phyloP scores from a whole-genome alignment of 2,329 filamentous ascomycete genomes.

The Claviceps sp. region DNA sequence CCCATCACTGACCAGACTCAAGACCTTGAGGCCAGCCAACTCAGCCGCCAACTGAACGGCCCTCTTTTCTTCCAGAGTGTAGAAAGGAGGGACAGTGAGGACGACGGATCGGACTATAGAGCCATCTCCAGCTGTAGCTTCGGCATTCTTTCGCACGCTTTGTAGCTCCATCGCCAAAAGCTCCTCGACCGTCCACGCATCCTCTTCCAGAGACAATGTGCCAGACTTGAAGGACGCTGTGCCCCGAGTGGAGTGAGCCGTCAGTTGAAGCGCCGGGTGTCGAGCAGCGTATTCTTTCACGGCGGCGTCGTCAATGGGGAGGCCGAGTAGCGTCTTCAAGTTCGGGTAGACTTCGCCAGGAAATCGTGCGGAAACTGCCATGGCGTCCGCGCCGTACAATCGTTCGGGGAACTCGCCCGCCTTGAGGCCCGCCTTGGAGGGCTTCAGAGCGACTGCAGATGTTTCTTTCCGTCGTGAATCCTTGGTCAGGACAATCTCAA shows the following conservation, averaged over 20 bases:
- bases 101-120: conserved; percentile 67
- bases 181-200: conserved; percentile 74
- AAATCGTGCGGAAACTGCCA: conserved; percentile 75
- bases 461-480: conserved; percentile 94
- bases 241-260: conserved; percentile 42
- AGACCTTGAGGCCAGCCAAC: conserved; percentile 74
- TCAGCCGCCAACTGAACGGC: conserved; percentile 75
- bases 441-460: conserved; percentile 88
- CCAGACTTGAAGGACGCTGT: conserved; percentile 76
- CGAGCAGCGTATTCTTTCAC: conserved; percentile 59
- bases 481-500: conserved; percentile 95
- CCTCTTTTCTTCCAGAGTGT: conserved; percentile 78
- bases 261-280: conserved; percentile 66
- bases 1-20: conserved; percentile 78
- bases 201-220: conserved; percentile 46
- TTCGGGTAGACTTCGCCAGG: conserved; percentile 92
- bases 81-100: conserved; percentile 82
- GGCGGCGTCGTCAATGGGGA: conserved; percentile 45
- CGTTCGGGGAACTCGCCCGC: conserved; percentile 69
- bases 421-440: conserved; percentile 50
- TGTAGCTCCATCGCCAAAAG: conserved; percentile 92
- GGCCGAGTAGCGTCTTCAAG: conserved; percentile 78
- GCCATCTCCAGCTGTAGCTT: conserved; percentile 64
- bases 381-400: conserved; percentile 81
- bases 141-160: conserved; percentile 80